phyloP scores from a whole-genome alignment of 2,329 filamentous ascomycete genomes.

The Claviceps pusilla region DNA sequence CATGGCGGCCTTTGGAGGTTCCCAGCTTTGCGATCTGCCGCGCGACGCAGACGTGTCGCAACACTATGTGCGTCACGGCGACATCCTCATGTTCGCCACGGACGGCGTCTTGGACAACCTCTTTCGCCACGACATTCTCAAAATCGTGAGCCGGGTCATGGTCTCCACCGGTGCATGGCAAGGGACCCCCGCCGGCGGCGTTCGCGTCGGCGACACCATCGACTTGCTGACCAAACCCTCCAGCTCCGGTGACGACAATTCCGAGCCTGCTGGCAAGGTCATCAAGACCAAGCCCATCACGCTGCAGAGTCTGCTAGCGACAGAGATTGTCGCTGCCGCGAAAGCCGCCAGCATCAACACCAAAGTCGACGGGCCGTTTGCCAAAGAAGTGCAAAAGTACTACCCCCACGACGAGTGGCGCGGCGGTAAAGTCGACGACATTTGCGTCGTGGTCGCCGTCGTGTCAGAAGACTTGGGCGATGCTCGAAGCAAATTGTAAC shows the following conservation, averaged over 20 bases:
- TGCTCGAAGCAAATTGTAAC: conserved; percentile 21
- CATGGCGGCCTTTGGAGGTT: conserved; percentile 69
- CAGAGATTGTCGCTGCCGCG: conserved; percentile 64
- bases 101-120: conserved; percentile 96
- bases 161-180: conserved; percentile 59
- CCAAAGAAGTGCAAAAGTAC: conserved; percentile 79
- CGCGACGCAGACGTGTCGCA: conserved; percentile 68
- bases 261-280: conserved; percentile 9
- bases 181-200: conserved; percentile 40
- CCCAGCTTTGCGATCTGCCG: conserved; percentile 68
- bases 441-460: conserved; percentile 69
- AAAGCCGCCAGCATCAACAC: conserved; percentile 72
- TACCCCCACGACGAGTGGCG: conserved; percentile 77
- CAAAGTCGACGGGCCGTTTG: conserved; percentile 79
- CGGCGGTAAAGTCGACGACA: conserved; percentile 92
- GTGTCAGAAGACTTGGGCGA: conserved; percentile 46
- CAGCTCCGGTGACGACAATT: conserved; percentile 9
- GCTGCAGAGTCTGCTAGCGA: conserved; percentile 65
- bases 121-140: conserved; percentile 75
- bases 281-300: conserved; percentile 25
- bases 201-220: conserved; percentile 48
- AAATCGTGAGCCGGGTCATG: conserved; percentile 67
- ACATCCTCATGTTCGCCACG: conserved; percentile 84
- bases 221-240: conserved; percentile 23
- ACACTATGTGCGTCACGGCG: conserved; percentile 69